Percentiles rank a stretch among this genome's conserved stretches.
phyloP scores from a whole-genome alignment of 2,329 filamentous ascomycete genomes.

The Kalmusia sp. region DNA sequence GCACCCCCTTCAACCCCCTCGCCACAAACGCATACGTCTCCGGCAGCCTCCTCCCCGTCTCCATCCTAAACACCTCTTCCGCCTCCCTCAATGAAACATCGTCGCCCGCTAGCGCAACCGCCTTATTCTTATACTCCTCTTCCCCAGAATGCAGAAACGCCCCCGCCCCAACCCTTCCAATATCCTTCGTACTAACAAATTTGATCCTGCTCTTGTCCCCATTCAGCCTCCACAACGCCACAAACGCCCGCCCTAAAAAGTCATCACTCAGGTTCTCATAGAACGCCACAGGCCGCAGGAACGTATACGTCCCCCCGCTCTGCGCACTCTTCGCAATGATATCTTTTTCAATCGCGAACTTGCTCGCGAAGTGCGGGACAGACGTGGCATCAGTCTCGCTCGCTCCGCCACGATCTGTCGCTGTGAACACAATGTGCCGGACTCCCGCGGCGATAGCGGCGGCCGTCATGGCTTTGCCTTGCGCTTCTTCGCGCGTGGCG shows the following conservation, averaged over 20 bases:
- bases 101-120: slow-evolving; percentile 58
- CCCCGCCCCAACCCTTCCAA: slow-evolving; percentile 4
- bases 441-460: neutral
- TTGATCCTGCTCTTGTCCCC: slow-evolving; percentile 11
- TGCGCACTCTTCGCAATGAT: neutral
- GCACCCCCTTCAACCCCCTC: slow-evolving; percentile 36
- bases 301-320: neutral
- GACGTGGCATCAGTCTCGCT: neutral
- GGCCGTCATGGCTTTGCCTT: neutral
- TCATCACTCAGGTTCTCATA: neutral
- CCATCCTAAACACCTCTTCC: slow-evolving; percentile 50
- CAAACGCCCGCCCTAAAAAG: neutral
- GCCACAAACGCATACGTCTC: slow-evolving; percentile 48
- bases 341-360: neutral
- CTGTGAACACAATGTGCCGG: neutral
- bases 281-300: neutral
- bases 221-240: slow-evolving; percentile 1
- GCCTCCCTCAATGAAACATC: slow-evolving; percentile 53
- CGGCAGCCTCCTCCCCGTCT: slow-evolving; percentile 52
- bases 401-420: neutral
- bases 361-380: slow-evolving; percentile 3
- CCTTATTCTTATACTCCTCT: slow-evolving; percentile 48
- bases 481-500: neutral
- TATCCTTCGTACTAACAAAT: slow-evolving; percentile 6
- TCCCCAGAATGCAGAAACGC: slow-evolving; percentile 39